Evolutionary conservation across 257 asterid species (phyloP), one percentile per base, ranked within the genome.

Genomic region (Penstemon eatonii): DNA sequence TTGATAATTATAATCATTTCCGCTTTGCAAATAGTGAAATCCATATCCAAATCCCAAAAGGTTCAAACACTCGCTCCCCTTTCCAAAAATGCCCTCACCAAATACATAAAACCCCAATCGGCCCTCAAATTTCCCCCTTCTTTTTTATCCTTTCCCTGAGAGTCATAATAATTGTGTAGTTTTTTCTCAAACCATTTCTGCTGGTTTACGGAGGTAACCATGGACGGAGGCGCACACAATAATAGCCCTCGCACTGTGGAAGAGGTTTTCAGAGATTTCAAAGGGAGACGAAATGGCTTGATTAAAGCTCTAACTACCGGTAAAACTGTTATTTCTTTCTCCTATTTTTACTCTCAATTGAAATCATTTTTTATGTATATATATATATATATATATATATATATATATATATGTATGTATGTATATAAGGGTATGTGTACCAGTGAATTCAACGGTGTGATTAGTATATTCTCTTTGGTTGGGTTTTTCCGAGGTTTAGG

Each of bases 271-370:
- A 44, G 78, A 33, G 87, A 82, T 75, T 82, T 82, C 70, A 79
- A 74, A 47, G 84, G 85, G 69, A 71, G 87, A 57, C 83, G 87
- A 54, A 75, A 67, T 69, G 87, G 87, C 75, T 74, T 82, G 76
- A 82, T 82, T 81, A 82, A 72, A 80, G 87, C 85, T 77, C 80
- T 82, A 67, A 79, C 87, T 56, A 37, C 73, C 18, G 85, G 87
- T 77, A 74, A 8, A 40, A 5, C 57, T 54, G 37, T 60, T 3
- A 15, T 4, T 18, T 13, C 65, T 6, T 25, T 0, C 25, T 37
- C 0, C 13, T 9, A 15, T 44, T 47, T 1, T 36, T 40, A 13
- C 25, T 8, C 19, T 70, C 68, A 41, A 39, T 62, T 40, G 65
- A 25, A 13, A 41, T 69, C 60, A 39, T 5, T 71, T 67, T 6